Base-by-base conservation (phyloP, 495 filamentous ascomycete genomes). In the Emericellopsis terricola region DNA sequence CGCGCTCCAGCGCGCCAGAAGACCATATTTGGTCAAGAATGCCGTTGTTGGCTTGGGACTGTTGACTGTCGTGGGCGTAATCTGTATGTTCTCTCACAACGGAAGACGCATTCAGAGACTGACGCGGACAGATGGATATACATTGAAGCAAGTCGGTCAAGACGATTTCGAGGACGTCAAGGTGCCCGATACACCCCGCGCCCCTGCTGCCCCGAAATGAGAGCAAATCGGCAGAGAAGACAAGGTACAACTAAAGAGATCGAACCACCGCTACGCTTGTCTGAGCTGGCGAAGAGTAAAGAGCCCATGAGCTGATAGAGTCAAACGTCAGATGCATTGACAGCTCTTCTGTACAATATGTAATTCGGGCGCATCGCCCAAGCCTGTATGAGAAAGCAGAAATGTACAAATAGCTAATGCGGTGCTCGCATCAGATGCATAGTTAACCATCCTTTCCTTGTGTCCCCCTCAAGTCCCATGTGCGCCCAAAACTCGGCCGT, bases 131-230 rank as follows among this genome's bases (percentile, higher is more conserved):
- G 89, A 94, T 50, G 57, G 71, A 34, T 96, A 78, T 56, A 96
- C 89, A 7, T 79, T 99, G 49, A 65, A 60, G 34, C 84, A 79
- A 16, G 76, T 99, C 48, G 77, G 84, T 23, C 91, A 96, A 58
- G 89, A 99, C 53, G 84, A 99, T 40, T 99, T 99, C 68, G 82
- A 87, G 44, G 89, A 99, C 50, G 85, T 99, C 36, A 71, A 72
- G 46, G 73, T 92, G 28, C 85, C 87, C 31, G 76, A 79, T 47
- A 61, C 68, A 5, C 76, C 33, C 1, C 33, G 33, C 20, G 10
- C 20, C 9, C 31, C 31, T 2, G 8, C 35, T 19, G 17, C 15
- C 19, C 17, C 18, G 3, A 38, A 27, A 32, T 38, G 15, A 34
- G 17, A 6, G n/a, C n/a, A n/a, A n/a, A n/a, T n/a, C n/a, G n/a